A percentile compares a stretch with the other conserved stretches of the same genome.
These are phyloP conservation scores for Pseudopithomyces chartarum DNA, from an alignment of 2,329 filamentous ascomycete species.

Conservation along the genomic window DNA sequence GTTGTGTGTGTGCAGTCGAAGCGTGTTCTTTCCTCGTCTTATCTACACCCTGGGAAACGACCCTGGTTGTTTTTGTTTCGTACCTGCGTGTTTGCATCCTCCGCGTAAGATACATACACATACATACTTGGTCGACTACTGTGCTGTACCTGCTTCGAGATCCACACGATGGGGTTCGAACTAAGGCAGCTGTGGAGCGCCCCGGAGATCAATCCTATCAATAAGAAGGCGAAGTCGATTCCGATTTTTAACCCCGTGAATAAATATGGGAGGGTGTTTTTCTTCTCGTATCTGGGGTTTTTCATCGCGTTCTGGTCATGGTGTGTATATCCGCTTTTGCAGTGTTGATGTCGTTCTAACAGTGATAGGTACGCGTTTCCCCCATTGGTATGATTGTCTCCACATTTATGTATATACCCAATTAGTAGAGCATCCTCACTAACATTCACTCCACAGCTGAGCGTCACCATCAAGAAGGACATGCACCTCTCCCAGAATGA, in stretches of 20 bases:
- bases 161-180: constrained; percentile 38
- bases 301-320: constrained; percentile 88
- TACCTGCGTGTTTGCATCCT: constrained; percentile 13
- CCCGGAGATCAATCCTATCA: constrained; percentile 82
- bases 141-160: neutral
- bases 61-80: constrained; percentile 3
- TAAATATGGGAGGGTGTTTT: constrained; percentile 83
- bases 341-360: constrained; percentile 25
- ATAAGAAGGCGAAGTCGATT: constrained; percentile 78
- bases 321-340: constrained; percentile 42
- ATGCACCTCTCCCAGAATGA: constrained; percentile 72
- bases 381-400: constrained; percentile 64
- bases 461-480: constrained; percentile 75
- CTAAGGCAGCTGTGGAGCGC: constrained; percentile 48
- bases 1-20: neutral
- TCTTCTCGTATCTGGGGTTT: constrained; percentile 87
- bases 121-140: too few species aligned
- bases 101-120: constrained; percentile 7
- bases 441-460: constrained; percentile 50
- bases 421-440: constrained; percentile 34
- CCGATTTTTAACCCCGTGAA: constrained; percentile 79
- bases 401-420: constrained; percentile 9
- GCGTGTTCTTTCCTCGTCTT: too few species aligned
- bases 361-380: constrained; percentile 79
- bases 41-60: neutral